Conservation (phyloP, 2,329 filamentous ascomycete genomes). For the Monilinia aucupariae region DNA sequence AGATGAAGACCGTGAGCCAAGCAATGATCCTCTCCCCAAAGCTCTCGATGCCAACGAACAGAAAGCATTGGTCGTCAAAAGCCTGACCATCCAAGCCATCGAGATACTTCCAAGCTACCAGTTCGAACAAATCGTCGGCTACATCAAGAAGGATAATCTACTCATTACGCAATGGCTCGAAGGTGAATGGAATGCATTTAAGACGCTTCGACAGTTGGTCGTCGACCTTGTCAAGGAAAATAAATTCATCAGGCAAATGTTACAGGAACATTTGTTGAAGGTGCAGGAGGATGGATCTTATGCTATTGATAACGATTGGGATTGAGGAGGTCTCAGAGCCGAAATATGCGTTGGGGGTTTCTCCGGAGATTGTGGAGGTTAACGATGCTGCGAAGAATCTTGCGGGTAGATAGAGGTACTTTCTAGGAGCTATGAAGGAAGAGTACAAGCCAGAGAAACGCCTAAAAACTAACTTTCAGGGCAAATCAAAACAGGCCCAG, state of each 20-base stretch:
- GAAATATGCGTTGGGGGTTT: not conserved
- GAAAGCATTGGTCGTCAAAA: not conserved
- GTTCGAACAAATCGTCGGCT: not conserved
- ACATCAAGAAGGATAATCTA: not conserved
- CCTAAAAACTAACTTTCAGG: too few species aligned
- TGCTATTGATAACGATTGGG: not conserved
- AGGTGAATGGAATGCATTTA: not conserved
- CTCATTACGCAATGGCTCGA: not conserved
- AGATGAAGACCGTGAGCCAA: not conserved
- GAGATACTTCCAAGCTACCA: not conserved
- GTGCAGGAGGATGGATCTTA: not conserved
- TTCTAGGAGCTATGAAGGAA: too few species aligned
- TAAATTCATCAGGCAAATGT: not conserved
- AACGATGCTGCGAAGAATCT: not conserved
- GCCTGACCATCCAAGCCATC: not conserved
- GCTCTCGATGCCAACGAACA: not conserved
- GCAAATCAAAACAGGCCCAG: too few species aligned
- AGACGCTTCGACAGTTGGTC: not conserved
- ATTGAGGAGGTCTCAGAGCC: not conserved
- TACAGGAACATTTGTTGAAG: not conserved
- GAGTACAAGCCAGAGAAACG: too few species aligned
- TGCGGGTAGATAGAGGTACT: not conserved
- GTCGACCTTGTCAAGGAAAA: not conserved
- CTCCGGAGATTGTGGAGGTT: not conserved
- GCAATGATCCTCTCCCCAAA: not conserved